A percentile compares a stretch with the other conserved stretches of the same genome.
Conservation (phyloP, 2,329 filamentous ascomycete species). For the Pyricularia grisea region DNA sequence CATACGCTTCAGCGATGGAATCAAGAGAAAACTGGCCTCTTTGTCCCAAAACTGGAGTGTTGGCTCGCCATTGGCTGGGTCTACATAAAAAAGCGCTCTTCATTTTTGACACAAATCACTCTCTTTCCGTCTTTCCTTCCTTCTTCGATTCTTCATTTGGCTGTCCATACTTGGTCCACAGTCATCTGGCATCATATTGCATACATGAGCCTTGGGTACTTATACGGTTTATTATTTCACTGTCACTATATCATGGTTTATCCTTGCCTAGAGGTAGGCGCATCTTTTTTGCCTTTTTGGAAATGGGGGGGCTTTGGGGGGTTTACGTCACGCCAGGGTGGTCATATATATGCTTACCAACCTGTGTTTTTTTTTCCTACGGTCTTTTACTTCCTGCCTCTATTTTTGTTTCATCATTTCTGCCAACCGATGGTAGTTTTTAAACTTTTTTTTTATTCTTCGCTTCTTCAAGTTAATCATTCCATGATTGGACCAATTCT, state of each 20-base stretch:
- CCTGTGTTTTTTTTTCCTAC: neutral
- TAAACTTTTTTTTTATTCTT: neutral
- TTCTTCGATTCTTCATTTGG: neutral
- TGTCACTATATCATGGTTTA: neutral
- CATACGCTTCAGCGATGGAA: slow-evolving; percentile 33
- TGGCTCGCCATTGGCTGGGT: slow-evolving; percentile 13
- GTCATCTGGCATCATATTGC: neutral
- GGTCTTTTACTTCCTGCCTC: neutral
- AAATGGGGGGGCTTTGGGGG: neutral
- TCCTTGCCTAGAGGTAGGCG: neutral
- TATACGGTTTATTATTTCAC: neutral
- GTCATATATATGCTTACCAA: neutral
- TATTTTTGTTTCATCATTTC: neutral
- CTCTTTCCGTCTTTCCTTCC: neutral
- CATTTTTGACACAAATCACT: neutral
- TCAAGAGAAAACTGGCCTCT: slow-evolving; percentile 30
- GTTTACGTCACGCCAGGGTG: neutral
- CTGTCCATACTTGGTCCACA: neutral
- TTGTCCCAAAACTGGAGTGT: slow-evolving; percentile 30
- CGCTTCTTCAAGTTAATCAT: neutral
- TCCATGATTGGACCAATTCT: neutral
- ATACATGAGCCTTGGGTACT: neutral
- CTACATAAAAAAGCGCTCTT: neutral
- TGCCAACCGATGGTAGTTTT: neutral
- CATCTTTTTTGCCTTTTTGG: neutral